Evolutionary conservation across 768 basidiomycete genomes (phyloP).

Genomic region (Multifurca ochricompacta): DNA sequence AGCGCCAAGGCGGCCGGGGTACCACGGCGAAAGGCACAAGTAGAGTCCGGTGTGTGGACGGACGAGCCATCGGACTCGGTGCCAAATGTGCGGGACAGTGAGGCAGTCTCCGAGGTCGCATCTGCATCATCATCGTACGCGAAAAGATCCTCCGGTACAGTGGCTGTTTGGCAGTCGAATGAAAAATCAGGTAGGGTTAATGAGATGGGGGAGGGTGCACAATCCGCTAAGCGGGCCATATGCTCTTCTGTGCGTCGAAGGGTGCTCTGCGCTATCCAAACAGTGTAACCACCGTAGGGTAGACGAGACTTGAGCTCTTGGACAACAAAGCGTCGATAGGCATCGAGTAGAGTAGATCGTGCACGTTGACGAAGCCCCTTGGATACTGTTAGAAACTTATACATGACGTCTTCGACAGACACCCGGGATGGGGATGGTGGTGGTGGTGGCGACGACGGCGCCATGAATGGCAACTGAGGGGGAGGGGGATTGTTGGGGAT

Average conservation of each 20-base stretch:
- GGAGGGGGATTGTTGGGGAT: conserved; percentile 5
- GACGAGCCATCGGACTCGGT: conserved; percentile 45
- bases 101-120: conserved; percentile 12
- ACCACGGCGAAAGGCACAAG: conserved; percentile 25
- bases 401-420: conserved; percentile 15
- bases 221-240: conserved; percentile 23
- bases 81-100: conserved; percentile 10
- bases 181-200: conserved; percentile 8
- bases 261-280: conserved; percentile 49
- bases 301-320: conserved; percentile 37
- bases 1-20: conserved; percentile 10
- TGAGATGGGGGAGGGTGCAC: conserved; percentile 12
- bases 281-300: conserved; percentile 35
- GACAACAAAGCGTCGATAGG: conserved; percentile 55
- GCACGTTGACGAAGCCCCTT: conserved; percentile 51
- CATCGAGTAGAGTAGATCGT: conserved; percentile 59
- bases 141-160: conserved; percentile 15
- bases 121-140: conserved; percentile 35
- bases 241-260: conserved; percentile 39
- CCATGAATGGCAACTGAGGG: not conserved
- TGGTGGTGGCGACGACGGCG: conserved; percentile 23
- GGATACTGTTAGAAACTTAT: conserved; percentile 21
- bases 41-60: conserved; percentile 35
- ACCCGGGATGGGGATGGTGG: not conserved
- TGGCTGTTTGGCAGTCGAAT: conserved; percentile 7